Conservation (phyloP, 2,329 filamentous ascomycete genomes). For the Epicoccum sorghinum region DNA sequence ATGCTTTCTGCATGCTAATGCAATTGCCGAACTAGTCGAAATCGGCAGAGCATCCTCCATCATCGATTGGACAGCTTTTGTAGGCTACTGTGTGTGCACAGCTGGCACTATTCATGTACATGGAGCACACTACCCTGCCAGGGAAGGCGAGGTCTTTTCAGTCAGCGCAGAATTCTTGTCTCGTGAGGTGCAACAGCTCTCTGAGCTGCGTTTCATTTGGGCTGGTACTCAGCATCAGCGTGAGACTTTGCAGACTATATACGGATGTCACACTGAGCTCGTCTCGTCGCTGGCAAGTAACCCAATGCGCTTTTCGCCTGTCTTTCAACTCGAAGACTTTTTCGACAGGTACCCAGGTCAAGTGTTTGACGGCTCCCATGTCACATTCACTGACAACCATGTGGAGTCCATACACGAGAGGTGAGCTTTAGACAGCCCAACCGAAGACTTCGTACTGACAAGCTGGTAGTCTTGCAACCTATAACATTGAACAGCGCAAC, state of each 20-base stretch:
- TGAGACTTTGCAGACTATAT: constrained; percentile 78
- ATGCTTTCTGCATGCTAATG: constrained; percentile 85
- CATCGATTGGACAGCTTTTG: constrained; percentile 85
- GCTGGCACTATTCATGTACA: constrained; percentile 89
- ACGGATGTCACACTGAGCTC: constrained; percentile 79
- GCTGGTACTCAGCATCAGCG: constrained; percentile 79
- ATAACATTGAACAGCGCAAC: constrained; percentile 47
- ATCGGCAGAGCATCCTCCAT: constrained; percentile 75
- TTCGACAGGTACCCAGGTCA: constrained; percentile 80
- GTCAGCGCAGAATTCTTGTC: constrained; percentile 73
- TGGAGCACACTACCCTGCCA: constrained; percentile 75
- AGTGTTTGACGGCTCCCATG: constrained; percentile 75
- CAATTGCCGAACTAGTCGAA: constrained; percentile 82
- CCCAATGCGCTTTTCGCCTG: constrained; percentile 74
- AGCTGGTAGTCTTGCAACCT: constrained; percentile 36
- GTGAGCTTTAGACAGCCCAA: constrained; percentile 39
- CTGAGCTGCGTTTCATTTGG: constrained; percentile 77
- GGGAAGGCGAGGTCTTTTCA: constrained; percentile 68
- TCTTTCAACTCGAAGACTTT: constrained; percentile 86
- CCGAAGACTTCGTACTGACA: constrained; percentile 18
- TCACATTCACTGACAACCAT: constrained; percentile 71
- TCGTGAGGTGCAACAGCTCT: constrained; percentile 79
- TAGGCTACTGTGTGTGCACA: constrained; percentile 85
- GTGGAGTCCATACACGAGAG: constrained; percentile 66
- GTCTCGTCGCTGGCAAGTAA: constrained; percentile 73